A percentile compares a stretch with the other conserved stretches of the same genome.
These are phyloP conservation scores for Lathyrus tuberosus DNA, from an alignment of 306 rosid genomes.

Conservation along the genomic window DNA sequence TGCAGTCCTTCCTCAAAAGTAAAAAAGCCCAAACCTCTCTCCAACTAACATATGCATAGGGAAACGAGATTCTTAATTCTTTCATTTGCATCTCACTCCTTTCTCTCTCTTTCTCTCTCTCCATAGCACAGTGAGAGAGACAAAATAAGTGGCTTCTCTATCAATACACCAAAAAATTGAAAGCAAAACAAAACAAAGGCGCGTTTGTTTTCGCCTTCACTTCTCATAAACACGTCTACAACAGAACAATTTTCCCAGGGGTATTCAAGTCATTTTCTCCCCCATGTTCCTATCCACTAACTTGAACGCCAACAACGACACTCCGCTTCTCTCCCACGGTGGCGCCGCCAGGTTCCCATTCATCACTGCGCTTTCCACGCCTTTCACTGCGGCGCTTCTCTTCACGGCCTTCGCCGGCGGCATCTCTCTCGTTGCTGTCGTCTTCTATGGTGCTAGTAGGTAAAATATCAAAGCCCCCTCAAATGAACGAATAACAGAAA, in stretches of 20 bases:
- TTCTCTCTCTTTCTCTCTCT: constrained; percentile 24
- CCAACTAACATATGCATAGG: constrained; percentile 38
- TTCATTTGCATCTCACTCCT: constrained; percentile 28
- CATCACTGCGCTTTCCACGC: constrained; percentile 46
- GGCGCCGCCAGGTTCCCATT: constrained; percentile 49
- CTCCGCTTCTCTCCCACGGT: constrained; percentile 51
- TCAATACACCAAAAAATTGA: constrained; percentile 1
- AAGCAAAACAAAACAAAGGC: constrained; percentile 35
- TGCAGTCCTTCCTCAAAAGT: constrained; percentile 10
- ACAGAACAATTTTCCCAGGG: constrained; percentile 23
- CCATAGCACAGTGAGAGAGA: constrained; percentile 38
- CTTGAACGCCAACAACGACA: constrained; percentile 43
- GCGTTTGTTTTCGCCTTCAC: constrained; percentile 36
- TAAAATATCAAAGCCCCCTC: constrained; percentile 43
- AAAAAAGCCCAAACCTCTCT: constrained; percentile 22
- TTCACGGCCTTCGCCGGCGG: constrained; percentile 85
- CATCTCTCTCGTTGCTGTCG: constrained; percentile 51
- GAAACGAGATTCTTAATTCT: constrained; percentile 46
- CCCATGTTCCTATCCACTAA: constrained; percentile 62
- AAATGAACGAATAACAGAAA: constrained; percentile 31
- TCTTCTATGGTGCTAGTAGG: constrained; percentile 74
- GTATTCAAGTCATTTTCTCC: constrained; percentile 43
- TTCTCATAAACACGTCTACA: not conserved
- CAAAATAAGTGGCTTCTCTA: constrained; percentile 34
- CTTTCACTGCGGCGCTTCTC: constrained; percentile 53